These are phyloP conservation scores for Fusarium concolor DNA, from an alignment of 2,329 filamentous ascomycete species.

Conservation along the genomic window DNA sequence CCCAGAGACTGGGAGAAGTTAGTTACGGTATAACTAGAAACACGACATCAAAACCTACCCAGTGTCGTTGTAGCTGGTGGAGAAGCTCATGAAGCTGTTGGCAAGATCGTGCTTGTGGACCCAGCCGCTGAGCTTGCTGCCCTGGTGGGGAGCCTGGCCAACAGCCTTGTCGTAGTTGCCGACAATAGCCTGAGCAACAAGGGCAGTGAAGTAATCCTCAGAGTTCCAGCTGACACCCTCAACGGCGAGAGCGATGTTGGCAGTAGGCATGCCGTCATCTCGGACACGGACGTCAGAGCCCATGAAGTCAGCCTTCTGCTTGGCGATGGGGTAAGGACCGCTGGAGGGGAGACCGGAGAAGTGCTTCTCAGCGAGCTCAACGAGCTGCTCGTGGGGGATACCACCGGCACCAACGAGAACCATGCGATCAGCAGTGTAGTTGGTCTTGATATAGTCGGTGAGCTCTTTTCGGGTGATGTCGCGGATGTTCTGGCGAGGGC, in stretches of 20 bases:
- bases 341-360: conserved; percentile 83
- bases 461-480: conserved; percentile 94
- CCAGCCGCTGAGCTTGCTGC: conserved; percentile 96
- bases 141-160: conserved; percentile 96
- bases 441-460: conserved; percentile 96
- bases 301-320: conserved; percentile 93
- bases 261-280: conserved; percentile 94
- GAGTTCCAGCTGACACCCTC: conserved; percentile 99
- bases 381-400: conserved; percentile 91
- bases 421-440: conserved; percentile 99
- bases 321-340: conserved; percentile 79
- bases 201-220: conserved; percentile 97
- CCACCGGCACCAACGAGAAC: conserved; percentile 96
- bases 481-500: conserved; percentile 97
- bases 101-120: conserved; percentile 95
- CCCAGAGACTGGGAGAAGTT: conserved; percentile 82
- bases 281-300: conserved; percentile 95
- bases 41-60: conserved; percentile 71
- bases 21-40: conserved; percentile 28
- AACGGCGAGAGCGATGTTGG: conserved; percentile 97
- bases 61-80: conserved; percentile 98
- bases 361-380: conserved; percentile 96
- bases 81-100: conserved; percentile 99
- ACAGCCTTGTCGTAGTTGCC: conserved; percentile 99
- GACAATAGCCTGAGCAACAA: conserved; percentile 98